Percentiles rank a stretch among this genome's conserved stretches.
These are phyloP conservation scores for Pythium brachiatum DNA, from an alignment of 352 stramenopile genomes.

Conservation along the genomic window DNA sequence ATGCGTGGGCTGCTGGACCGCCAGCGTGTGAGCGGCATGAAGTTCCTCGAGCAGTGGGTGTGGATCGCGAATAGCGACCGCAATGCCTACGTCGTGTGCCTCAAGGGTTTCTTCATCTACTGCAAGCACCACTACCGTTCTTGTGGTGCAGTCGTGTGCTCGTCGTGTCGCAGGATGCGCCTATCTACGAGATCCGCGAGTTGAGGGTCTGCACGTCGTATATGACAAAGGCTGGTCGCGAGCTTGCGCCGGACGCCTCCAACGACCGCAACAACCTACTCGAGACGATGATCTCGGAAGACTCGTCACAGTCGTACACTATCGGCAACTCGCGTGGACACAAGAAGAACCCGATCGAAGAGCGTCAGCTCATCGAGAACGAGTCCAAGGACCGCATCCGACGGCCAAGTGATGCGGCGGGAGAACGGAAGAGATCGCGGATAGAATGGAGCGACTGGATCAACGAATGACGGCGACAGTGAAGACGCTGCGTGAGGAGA, in stretches of 20 bases:
- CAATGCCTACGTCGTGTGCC: conserved; percentile 67
- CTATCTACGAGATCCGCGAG: conserved; percentile 65
- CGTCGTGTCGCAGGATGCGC: conserved; percentile 64
- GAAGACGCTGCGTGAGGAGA: no score
- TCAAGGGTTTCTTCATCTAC: conserved; percentile 70
- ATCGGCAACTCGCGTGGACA: conserved; percentile 11
- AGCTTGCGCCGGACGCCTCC: conserved; percentile 15
- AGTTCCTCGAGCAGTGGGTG: conserved; percentile 76
- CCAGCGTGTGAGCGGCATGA: conserved; percentile 60
- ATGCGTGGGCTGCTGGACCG: conserved; percentile 53
- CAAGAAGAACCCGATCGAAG: conserved; percentile 54
- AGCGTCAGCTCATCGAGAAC: conserved; percentile 59
- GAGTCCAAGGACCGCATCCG: conserved; percentile 46
- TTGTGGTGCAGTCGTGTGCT: conserved; percentile 73
- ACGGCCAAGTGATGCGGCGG: conserved; percentile 37
- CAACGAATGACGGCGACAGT: no score
- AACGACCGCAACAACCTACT: conserved; percentile 22
- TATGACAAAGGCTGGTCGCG: conserved; percentile 30
- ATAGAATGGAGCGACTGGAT: no score
- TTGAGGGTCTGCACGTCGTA: conserved; percentile 64
- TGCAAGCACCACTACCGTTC: conserved; percentile 71
- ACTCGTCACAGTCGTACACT: conserved; percentile 55
- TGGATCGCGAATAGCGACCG: conserved; percentile 73
- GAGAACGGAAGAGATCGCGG: no score
- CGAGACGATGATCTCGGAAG: conserved; percentile 48